Base-by-base conservation (phyloP, 148 eudicot species). In the Rhododendron griersonianum region DNA sequence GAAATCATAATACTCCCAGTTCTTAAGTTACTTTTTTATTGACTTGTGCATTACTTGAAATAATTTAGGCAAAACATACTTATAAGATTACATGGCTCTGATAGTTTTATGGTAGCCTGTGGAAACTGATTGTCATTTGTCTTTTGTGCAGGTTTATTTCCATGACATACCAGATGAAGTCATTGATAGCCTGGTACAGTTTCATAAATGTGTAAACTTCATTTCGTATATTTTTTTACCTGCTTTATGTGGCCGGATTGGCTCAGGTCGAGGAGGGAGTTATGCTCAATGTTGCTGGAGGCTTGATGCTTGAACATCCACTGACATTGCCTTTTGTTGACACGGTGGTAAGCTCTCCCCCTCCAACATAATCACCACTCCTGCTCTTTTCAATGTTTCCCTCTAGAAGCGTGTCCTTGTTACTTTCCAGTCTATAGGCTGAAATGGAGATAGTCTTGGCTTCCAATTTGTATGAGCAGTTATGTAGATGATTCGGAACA, bases 301-400 rank as follows among this genome's bases (percentile, higher is more conserved):
- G 90, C 83, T 88, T 92, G 90, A 92, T 91, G 92, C 89, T 92
- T 85, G 94, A 92, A 81, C 94, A 92, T 86, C 94, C 94, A 25
- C 47, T 92, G 76, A 89, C 89, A 16, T 61, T 89, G 85, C 94
- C 93, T 30, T 90, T 91, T n/a, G 89, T 92, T 83, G 92, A 92
- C 80, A 86, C 91, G 23, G 87, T 91, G 94, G 94, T 92, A 75
- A 86, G 89, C 48, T 81, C 73, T 74, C 84, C 65, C 77, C 33
- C 13, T 25, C 18, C 44, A 39, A 5, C 16, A 41, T 41, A 41
- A 41, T 41, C 30, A 44, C 83, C 51, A 39, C 37, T 9, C 8
- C 23, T 39, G 47, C 47, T 37, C 47, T 75, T 25, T 75, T 35
- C 16, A 75, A 0, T 75, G 47, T 18, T 15, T 71, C 47, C 79